Base-by-base conservation (phyloP, 176 grass and related monocot genomes). In the Urochloa ruziziensis region DNA sequence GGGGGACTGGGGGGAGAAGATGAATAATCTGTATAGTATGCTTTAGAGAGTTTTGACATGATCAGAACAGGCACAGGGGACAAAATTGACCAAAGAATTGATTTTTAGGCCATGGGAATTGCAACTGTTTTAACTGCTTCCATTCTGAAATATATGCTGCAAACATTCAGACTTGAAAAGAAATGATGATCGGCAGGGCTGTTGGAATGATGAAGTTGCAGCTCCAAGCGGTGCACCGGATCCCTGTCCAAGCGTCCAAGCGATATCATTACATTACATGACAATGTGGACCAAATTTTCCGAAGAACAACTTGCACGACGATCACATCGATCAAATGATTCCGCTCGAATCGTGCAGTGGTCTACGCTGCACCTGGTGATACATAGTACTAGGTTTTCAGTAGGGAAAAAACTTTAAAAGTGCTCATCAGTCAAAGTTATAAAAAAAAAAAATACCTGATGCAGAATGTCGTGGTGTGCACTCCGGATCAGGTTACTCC, bases 11-110 rank as follows among this genome's bases (percentile, higher is more conserved):
- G 8, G 8, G 36, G 28, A 27, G 6, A 62, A 59, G 5, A 47
- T 81, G 19, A 79, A 75, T 70, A 63, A 86, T 72, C 12, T 80
- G 80, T 80, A 89, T 60, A n/a, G n/a, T n/a, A 82, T 91, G 60
- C 6, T 23, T 88, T 7, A 74, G 58, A 17, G 73, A 67, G 64
- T 86, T 90, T 86, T 86, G 88, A 74, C 25, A 68, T 27, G 17
- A 77, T 40, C 74, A 76, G 33, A 69, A 39, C 49, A 68, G 18
- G 65, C 77, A 46, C 13, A 62, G 48, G 40, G 37, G 59, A 47
- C 29, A 79, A 63, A 12, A 12, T 86, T 73, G 48, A 82, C 35
- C 16, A 30, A 80, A 21, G 3, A 66, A 53, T 47, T 81, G 19
- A 69, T 37, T 77, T 49, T 5, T 51, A 15, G 19, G 19, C n/a